phyloP scores from a whole-genome alignment of 805 yeast species.

The Ogataea zsoltii region DNA sequence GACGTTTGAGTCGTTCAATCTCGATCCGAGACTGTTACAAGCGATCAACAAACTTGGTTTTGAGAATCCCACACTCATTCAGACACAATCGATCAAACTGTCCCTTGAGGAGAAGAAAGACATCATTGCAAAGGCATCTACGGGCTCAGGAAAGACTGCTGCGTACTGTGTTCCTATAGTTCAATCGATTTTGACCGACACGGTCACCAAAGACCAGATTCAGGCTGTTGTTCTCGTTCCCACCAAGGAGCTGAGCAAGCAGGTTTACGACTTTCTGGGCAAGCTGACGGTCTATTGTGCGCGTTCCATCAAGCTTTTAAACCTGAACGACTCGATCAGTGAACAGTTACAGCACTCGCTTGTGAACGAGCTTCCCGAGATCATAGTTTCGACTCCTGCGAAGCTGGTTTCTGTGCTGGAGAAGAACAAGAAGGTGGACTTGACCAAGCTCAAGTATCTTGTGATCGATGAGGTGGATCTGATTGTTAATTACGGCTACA shows the following conservation, averaged over 20 bases:
- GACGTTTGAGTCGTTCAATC: slow-evolving; percentile 71
- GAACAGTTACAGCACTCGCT: slow-evolving; percentile 73
- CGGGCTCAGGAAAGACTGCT: slow-evolving; percentile 95
- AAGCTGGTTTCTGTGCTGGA: slow-evolving; percentile 61
- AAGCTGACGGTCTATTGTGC: slow-evolving; percentile 72
- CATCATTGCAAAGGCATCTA: slow-evolving; percentile 88
- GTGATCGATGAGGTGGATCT: slow-evolving; percentile 96
- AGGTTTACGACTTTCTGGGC: slow-evolving; percentile 71
- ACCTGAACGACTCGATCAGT: slow-evolving; percentile 60
- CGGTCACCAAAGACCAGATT: slow-evolving; percentile 34
- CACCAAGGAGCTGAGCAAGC: slow-evolving; percentile 87
- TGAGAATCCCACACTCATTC: slow-evolving; percentile 86
- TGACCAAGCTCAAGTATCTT: slow-evolving; percentile 61
- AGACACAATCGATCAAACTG: slow-evolving; percentile 86
- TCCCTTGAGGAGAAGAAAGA: slow-evolving; percentile 90
- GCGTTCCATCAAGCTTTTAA: slow-evolving; percentile 60
- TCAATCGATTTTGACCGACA: slow-evolving; percentile 63
- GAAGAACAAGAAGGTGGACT: slow-evolving; percentile 44
- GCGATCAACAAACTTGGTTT: slow-evolving; percentile 81
- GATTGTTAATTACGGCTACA: slow-evolving; percentile 85
- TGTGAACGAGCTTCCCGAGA: slow-evolving; percentile 72
- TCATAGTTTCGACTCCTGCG: slow-evolving; percentile 85
- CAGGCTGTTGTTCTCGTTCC: slow-evolving; percentile 83
- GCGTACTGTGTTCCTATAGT: slow-evolving; percentile 88
- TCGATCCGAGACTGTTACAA: slow-evolving; percentile 82